Conservation (phyloP, 345 rosid genomes). For the Citrus reticulata region DNA sequence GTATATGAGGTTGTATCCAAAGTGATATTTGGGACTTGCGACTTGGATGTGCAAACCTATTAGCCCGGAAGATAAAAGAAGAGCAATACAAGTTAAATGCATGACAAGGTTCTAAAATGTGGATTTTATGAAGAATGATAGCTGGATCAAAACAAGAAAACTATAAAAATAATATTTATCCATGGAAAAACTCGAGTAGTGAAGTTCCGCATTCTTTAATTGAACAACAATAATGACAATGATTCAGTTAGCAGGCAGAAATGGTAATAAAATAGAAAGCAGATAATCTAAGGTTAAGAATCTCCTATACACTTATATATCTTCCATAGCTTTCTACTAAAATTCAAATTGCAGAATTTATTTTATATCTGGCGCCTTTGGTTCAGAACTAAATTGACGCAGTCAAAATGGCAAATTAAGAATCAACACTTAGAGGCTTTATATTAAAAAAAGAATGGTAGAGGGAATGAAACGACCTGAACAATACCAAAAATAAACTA, state of each 20-base stretch:
- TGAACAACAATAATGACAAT: not conserved
- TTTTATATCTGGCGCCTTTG: not conserved
- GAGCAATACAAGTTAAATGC: not conserved
- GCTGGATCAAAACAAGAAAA: not conserved
- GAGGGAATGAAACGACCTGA: not conserved
- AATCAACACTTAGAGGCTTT: not conserved
- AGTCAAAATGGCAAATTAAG: not conserved
- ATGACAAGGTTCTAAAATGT: conserved; percentile 7
- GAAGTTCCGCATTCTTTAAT: not conserved
- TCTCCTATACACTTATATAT: not conserved
- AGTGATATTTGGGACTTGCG: conserved; percentile 79
- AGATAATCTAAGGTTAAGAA: not conserved
- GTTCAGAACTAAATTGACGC: not conserved
- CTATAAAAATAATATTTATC: not conserved
- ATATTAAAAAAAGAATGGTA: not conserved
- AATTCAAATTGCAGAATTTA: not conserved
- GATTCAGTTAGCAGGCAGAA: not conserved
- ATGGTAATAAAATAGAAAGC: not conserved
- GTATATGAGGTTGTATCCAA: conserved; percentile 90
- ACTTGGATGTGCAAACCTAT: conserved; percentile 71
- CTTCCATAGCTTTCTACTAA: not conserved
- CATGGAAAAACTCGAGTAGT: not conserved
- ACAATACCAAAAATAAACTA: not conserved
- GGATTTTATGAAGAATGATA: not conserved
- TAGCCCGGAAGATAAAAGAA: conserved; percentile 22